Evolutionary conservation across 2,329 filamentous ascomycete genomes (phyloP).

Genomic region (Chalara sp.): DNA sequence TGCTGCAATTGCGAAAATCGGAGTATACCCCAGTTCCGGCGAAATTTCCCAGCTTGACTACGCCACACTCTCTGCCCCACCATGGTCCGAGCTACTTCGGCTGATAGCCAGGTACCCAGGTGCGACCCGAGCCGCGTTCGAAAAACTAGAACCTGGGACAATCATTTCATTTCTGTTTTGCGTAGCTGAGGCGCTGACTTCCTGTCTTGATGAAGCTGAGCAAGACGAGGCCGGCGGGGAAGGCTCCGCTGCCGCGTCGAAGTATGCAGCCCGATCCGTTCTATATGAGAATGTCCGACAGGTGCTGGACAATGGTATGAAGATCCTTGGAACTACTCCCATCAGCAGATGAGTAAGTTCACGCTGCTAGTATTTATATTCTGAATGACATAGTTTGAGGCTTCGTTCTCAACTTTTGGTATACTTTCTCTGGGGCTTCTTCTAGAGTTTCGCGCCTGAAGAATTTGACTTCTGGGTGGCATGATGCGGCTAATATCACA

Average conservation of each 20-base stretch:
- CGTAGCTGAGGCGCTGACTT: slow-evolving; percentile 1
- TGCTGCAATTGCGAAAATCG: slow-evolving; percentile 24
- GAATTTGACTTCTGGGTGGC: too few relatives aligned
- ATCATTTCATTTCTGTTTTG: slow-evolving; percentile 3
- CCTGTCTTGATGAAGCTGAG: slow-evolving; percentile 3
- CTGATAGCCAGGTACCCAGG: slow-evolving; percentile 3
- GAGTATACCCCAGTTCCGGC: background rate
- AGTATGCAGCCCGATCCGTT: slow-evolving; percentile 1
- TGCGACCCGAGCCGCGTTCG: slow-evolving; percentile 1
- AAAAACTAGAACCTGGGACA: slow-evolving; percentile 1
- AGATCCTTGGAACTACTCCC: slow-evolving; percentile 4
- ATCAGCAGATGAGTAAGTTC: background rate
- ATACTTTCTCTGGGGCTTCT: background rate
- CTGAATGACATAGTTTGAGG: background rate
- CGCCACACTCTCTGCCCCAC: background rate
- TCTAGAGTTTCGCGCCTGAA: too few relatives aligned
- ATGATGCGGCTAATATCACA: too few relatives aligned
- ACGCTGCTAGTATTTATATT: background rate
- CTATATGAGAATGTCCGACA: slow-evolving; percentile 1
- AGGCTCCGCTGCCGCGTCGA: slow-evolving; percentile 1
- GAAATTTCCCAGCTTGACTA: slow-evolving; percentile 2
- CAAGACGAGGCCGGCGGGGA: background rate
- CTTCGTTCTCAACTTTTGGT: background rate
- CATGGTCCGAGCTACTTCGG: slow-evolving; percentile 2
- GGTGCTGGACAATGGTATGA: slow-evolving; percentile 8